These are phyloP conservation scores for Cenococcum geophilum DNA, from an alignment of 495 filamentous ascomycete species.

Conservation along the genomic window DNA sequence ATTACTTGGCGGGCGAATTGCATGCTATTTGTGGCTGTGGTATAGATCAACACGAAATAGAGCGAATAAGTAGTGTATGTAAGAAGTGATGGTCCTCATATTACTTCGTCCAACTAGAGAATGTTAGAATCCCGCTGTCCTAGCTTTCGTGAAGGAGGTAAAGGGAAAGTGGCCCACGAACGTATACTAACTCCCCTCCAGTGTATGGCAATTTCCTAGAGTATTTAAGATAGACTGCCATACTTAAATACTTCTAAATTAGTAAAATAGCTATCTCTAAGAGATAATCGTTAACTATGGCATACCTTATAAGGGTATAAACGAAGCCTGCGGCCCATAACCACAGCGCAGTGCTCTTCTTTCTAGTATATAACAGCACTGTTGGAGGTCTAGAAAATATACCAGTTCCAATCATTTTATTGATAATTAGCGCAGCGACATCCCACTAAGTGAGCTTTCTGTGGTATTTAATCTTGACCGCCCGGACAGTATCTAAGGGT, in stretches of 20 bases:
- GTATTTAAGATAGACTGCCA: not conserved
- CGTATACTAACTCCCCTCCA: not conserved
- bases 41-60: not conserved
- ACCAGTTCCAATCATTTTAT: constrained; percentile 36
- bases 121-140: not conserved
- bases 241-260: not conserved
- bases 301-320: not conserved
- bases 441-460: not conserved
- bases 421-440: constrained; percentile 27
- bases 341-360: constrained; percentile 27
- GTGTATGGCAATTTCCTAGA: not conserved
- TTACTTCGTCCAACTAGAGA: not conserved
- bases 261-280: not conserved
- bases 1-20: not conserved
- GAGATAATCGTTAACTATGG: not conserved
- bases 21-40: not conserved
- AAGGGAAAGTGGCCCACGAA: not conserved
- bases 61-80: not conserved
- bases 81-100: not conserved
- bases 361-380: constrained; percentile 24
- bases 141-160: not conserved
- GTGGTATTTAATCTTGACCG: not conserved
- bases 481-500: not conserved
- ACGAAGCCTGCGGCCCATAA: constrained; percentile 29
- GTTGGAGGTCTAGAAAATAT: constrained; percentile 31